These are phyloP conservation scores for Plectosphaerella plurivora DNA, from an alignment of 2,329 filamentous ascomycete genomes.

Conservation along the genomic window DNA sequence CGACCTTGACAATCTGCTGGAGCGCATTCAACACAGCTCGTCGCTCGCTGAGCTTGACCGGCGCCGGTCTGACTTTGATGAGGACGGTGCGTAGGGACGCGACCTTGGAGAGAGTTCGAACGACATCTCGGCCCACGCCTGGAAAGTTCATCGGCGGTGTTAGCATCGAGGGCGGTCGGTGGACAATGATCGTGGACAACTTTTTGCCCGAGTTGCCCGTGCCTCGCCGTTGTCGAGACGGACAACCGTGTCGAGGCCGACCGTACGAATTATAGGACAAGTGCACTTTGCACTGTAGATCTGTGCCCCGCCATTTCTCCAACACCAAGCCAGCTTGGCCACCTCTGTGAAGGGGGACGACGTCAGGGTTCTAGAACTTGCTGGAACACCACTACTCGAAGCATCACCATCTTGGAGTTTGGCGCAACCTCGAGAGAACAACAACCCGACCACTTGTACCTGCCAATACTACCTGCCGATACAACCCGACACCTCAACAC, in stretches of 20 bases:
- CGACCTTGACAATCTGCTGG: constrained; percentile 43
- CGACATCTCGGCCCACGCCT: neutral
- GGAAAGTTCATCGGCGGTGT: too few species aligned
- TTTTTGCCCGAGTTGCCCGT: too few species aligned
- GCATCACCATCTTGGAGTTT: neutral
- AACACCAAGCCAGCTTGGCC: neutral
- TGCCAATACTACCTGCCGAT: too few species aligned
- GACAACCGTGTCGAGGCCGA: too few species aligned
- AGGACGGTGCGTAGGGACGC: constrained; percentile 34
- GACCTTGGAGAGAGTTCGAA: constrained; percentile 6
- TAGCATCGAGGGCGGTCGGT: too few species aligned
- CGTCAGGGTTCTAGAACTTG: constrained; percentile 10
- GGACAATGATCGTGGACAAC: too few species aligned
- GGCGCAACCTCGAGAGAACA: neutral
- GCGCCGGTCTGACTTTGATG: constrained; percentile 46
- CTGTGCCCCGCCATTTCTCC: constrained; percentile 8
- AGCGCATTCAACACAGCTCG: constrained; percentile 49
- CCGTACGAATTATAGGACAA: neutral
- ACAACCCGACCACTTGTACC: neutral
- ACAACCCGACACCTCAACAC: neutral
- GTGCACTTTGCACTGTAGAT: neutral
- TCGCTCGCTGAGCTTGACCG: constrained; percentile 48
- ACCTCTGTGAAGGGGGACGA: neutral
- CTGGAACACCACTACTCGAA: constrained; percentile 6
- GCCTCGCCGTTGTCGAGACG: too few species aligned